phyloP scores from a whole-genome alignment of 2,329 filamentous ascomycete species.

The Pyricularia pennisetigena region DNA sequence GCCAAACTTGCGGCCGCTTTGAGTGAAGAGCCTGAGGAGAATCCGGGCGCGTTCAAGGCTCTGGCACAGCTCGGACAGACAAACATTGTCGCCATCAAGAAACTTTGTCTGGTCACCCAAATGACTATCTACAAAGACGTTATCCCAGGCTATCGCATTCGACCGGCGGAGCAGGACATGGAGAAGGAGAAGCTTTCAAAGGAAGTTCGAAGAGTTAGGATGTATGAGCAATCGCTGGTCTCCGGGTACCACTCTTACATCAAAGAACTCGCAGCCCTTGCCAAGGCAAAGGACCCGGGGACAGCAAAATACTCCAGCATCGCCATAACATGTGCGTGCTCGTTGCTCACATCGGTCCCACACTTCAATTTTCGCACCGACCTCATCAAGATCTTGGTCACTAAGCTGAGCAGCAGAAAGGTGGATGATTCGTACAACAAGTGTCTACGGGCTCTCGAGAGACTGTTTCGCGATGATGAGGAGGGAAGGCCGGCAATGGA shows the following conservation, averaged over 20 bases:
- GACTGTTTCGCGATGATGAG: slow-evolving; percentile 76
- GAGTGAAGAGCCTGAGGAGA: slow-evolving; percentile 89
- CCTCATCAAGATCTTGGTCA: slow-evolving; percentile 75
- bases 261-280: slow-evolving; percentile 59
- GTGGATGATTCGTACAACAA: slow-evolving; percentile 68
- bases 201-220: slow-evolving; percentile 72
- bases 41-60: slow-evolving; percentile 68
- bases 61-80: slow-evolving; percentile 66
- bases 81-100: slow-evolving; percentile 64
- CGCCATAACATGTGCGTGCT: slow-evolving; percentile 79
- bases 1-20: slow-evolving; percentile 71
- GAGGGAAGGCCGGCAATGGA: slow-evolving; percentile 85
- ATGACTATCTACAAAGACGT: slow-evolving; percentile 89
- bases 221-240: slow-evolving; percentile 82
- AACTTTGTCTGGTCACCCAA: slow-evolving; percentile 78
- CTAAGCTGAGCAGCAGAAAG: slow-evolving; percentile 65
- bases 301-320: slow-evolving; percentile 47
- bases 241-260: slow-evolving; percentile 79
- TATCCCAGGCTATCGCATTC: slow-evolving; percentile 92
- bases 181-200: slow-evolving; percentile 77
- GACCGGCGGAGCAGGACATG: slow-evolving; percentile 66
- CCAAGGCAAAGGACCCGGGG: slow-evolving; percentile 36
- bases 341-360: slow-evolving; percentile 68
- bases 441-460: slow-evolving; percentile 69
- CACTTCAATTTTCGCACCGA: slow-evolving; percentile 97